Percentiles rank a stretch among this genome's conserved stretches.
phyloP scores from a whole-genome alignment of 805 yeast species.

The Starmerella tilneyi region DNA sequence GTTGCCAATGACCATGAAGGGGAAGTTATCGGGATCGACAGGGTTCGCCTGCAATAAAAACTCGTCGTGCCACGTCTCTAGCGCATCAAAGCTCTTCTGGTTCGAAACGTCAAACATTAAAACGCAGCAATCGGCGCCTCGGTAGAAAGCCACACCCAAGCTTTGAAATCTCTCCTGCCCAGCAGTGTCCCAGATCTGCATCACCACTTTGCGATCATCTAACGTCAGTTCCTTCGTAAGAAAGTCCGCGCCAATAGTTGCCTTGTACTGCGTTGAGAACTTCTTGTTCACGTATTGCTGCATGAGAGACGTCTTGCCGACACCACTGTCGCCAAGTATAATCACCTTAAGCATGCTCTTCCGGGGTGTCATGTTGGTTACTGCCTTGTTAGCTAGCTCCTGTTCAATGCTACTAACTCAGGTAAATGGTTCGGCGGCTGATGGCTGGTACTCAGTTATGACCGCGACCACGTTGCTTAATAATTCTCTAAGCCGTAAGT shows the following conservation, averaged over 20 bases:
- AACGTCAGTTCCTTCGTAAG: constrained; percentile 79
- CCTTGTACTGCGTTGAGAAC: constrained; percentile 91
- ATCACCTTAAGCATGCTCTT: constrained; percentile 55
- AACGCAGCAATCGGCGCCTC: constrained; percentile 98
- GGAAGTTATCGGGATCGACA: constrained; percentile 86
- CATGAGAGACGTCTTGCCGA: constrained; percentile 94
- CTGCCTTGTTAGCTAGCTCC: background rate
- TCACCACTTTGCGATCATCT: constrained; percentile 70
- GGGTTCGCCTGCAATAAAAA: constrained; percentile 89
- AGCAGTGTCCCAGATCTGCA: constrained; percentile 94
- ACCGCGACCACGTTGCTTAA: too few relatives aligned
- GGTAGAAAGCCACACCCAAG: constrained; percentile 89
- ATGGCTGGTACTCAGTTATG: background rate
- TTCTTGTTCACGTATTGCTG: constrained; percentile 93
- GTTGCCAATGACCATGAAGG: constrained; percentile 89
- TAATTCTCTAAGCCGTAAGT: too few relatives aligned
- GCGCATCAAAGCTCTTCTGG: constrained; percentile 80
- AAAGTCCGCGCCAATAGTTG: constrained; percentile 96
- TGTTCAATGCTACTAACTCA: too few relatives aligned
- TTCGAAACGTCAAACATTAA: constrained; percentile 92
- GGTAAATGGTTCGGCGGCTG: too few relatives aligned
- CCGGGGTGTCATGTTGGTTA: constrained; percentile 26
- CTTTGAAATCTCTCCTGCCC: constrained; percentile 98
- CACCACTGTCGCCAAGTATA: constrained; percentile 93
- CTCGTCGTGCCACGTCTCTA: constrained; percentile 91